Conservation (phyloP, 805 yeast genomes). For the Candida succiphila region DNA sequence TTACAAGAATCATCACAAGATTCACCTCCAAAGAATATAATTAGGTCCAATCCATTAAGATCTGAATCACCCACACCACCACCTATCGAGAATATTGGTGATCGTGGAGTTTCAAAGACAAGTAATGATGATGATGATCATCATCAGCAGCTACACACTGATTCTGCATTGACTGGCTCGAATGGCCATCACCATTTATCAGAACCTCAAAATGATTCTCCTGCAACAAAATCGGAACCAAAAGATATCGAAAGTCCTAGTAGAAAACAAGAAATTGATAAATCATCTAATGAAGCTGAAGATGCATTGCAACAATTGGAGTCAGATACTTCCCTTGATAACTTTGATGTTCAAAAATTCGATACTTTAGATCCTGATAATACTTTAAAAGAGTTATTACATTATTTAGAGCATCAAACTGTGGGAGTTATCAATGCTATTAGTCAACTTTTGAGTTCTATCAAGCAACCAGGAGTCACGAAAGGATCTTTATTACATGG, state of each 20-base stretch:
- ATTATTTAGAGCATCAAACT: conserved; percentile 88
- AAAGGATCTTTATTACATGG: conserved; percentile 63
- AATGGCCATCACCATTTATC: too few species aligned
- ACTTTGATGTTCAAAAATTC: conserved; percentile 62
- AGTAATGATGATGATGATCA: conserved; percentile 1
- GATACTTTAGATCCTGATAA: conserved; percentile 84
- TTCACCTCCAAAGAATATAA: too few species aligned
- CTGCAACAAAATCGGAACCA: background rate
- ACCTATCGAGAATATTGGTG: conserved; percentile 2
- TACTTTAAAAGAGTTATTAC: conserved; percentile 71
- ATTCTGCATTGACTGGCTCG: too few species aligned
- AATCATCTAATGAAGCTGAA: conserved; percentile 14
- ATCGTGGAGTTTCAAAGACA: conserved; percentile 5
- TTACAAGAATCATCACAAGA: conserved; percentile 11
- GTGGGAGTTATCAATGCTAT: conserved; percentile 85
- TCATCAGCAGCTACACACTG: background rate
- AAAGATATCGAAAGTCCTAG: conserved; percentile 10
- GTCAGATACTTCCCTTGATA: background rate
- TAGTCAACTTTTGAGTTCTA: conserved; percentile 68
- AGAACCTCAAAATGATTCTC: background rate
- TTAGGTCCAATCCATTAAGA: conserved; percentile 3
- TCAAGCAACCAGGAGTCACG: conserved; percentile 67
- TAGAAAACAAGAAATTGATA: too few species aligned
- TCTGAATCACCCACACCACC: conserved; percentile 12
- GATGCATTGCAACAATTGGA: conserved; percentile 1